Percentiles rank a stretch among this genome's conserved stretches.
Conservation (phyloP, 768 basidiomycete genomes). For the Thelephora ganbajun region DNA sequence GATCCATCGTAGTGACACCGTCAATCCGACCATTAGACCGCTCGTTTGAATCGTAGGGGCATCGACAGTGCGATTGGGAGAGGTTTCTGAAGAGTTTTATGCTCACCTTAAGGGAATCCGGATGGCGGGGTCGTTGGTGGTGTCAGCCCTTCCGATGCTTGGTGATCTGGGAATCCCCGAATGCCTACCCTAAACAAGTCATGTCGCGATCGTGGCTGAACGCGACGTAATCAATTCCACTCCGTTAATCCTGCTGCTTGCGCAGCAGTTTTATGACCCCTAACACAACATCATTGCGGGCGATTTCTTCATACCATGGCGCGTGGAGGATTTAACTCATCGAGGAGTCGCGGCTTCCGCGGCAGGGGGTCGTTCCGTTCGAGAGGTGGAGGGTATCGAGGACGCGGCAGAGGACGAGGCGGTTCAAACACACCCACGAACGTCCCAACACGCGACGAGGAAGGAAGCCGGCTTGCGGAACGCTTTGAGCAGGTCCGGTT, state of each 20-base stretch:
- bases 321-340: background rate
- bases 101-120: no score
- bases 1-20: conserved; percentile 23
- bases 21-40: conserved; percentile 28
- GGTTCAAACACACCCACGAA: conserved; percentile 28
- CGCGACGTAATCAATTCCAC: background rate
- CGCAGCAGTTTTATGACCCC: no score
- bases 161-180: no score
- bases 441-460: conserved; percentile 66
- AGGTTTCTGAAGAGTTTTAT: no score
- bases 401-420: conserved; percentile 34
- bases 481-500: conserved; percentile 68
- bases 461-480: conserved; percentile 78
- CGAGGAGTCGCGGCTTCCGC: background rate
- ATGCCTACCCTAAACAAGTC: no score
- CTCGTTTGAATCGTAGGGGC: no score
- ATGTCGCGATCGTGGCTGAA: background rate
- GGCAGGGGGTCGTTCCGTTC: conserved; percentile 7
- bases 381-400: conserved; percentile 34
- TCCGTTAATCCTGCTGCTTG: no score
- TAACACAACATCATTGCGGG: no score
- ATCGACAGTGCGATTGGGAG: no score
- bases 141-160: no score
- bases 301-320: background rate
- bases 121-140: no score